A percentile compares a stretch with the other conserved stretches of the same genome.
Conservation (phyloP, 2,329 filamentous ascomycete species). For the Teratosphaeria zuluensis region DNA sequence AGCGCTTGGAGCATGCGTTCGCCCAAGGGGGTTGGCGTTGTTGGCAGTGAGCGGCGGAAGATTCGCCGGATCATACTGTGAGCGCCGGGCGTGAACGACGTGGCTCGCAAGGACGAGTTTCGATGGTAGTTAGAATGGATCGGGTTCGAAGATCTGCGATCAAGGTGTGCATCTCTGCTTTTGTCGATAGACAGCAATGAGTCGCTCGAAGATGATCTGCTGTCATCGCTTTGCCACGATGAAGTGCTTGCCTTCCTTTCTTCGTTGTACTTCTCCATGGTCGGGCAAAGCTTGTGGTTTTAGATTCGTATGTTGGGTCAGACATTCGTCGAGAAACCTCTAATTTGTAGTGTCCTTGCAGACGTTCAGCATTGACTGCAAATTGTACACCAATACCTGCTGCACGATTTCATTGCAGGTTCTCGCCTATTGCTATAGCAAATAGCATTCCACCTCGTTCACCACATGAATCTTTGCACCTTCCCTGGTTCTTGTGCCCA, state of each 20-base stretch:
- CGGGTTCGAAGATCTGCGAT: background rate
- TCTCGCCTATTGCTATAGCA: background rate
- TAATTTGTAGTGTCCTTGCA: background rate
- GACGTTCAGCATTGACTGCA: background rate
- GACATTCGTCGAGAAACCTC: background rate
- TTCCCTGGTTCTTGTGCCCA: constrained; percentile 55
- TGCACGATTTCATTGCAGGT: background rate
- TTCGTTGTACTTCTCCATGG: background rate
- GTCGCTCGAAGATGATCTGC: background rate
- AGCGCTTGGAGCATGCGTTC: background rate
- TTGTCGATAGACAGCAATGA: background rate
- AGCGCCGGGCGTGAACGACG: background rate
- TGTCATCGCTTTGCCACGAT: background rate
- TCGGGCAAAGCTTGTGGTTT: background rate
- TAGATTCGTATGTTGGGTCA: background rate
- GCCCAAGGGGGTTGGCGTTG: background rate
- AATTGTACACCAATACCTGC: background rate
- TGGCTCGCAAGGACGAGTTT: background rate
- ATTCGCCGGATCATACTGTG: background rate
- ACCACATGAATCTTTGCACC: constrained; percentile 77
- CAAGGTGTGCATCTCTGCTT: background rate
- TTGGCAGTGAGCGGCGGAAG: background rate
- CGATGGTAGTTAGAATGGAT: background rate
- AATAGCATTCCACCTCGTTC: constrained; percentile 3
- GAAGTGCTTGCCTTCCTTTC: background rate